These are phyloP conservation scores for Orbilia quercus DNA, from an alignment of 2,329 filamentous ascomycete species.

Conservation along the genomic window DNA sequence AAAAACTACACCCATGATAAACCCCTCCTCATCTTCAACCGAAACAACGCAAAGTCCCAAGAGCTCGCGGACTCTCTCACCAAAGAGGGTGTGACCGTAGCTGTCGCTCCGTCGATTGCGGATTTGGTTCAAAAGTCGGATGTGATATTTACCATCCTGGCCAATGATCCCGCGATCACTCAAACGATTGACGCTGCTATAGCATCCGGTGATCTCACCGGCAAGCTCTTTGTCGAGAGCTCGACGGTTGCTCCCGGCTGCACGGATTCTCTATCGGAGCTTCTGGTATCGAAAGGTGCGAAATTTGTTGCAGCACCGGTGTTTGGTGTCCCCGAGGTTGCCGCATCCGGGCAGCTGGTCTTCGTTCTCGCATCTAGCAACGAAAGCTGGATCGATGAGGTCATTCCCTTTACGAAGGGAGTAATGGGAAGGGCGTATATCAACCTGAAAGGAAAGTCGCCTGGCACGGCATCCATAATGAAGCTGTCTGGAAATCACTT, in stretches of 20 bases:
- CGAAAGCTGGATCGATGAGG: constrained; percentile 70
- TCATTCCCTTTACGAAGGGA: constrained; percentile 76
- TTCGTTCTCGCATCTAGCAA: constrained; percentile 76
- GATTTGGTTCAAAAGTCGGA: constrained; percentile 76
- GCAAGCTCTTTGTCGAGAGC: constrained; percentile 86
- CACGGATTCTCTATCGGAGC: constrained; percentile 73
- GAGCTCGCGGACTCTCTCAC: constrained; percentile 70
- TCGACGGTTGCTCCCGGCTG: constrained; percentile 89
- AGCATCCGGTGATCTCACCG: constrained; percentile 66
- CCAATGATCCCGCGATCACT: constrained; percentile 79
- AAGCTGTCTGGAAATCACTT: constrained; percentile 91
- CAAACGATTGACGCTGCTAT: constrained; percentile 71
- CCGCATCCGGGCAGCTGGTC: constrained; percentile 76
- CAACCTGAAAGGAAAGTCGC: constrained; percentile 76
- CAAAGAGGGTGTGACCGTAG: constrained; percentile 15
- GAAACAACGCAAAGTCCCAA: constrained; percentile 74
- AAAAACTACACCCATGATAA: constrained; percentile 78
- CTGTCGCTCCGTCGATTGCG: constrained; percentile 69
- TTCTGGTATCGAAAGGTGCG: constrained; percentile 71
- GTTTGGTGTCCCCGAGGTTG: constrained; percentile 77
- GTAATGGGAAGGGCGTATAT: constrained; percentile 77
- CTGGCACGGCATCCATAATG: constrained; percentile 75
- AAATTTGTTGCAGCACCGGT: constrained; percentile 81
- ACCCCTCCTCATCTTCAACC: constrained; percentile 83
- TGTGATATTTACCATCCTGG: constrained; percentile 83